Conservation (phyloP, 2,329 filamentous ascomycete species). For the Colletotrichum trifolii region DNA sequence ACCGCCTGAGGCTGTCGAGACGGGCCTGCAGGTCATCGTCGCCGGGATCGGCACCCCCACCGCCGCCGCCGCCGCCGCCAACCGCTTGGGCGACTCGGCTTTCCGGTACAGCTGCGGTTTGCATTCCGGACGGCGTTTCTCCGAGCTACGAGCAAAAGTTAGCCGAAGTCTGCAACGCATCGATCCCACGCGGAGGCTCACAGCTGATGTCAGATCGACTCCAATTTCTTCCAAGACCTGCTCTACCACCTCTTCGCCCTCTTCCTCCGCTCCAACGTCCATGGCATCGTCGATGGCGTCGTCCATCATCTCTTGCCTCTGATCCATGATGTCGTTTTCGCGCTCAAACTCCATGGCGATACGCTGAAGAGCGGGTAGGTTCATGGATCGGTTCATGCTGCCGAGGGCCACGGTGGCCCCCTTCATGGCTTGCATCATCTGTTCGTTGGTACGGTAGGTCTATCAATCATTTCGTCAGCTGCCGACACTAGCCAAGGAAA, state of each 20-base stretch:
- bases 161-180: conserved; percentile 33
- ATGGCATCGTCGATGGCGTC: conserved; percentile 98
- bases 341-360: conserved; percentile 99
- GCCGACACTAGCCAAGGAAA: not conserved
- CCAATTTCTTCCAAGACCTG: conserved; percentile 98
- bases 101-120: conserved; percentile 78
- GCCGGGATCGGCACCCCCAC: conserved; percentile 69
- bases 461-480: conserved; percentile 50
- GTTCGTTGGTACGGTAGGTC: conserved; percentile 98
- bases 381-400: conserved; percentile 98
- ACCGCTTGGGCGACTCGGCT: conserved; percentile 87
- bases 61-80: conserved; percentile 71
- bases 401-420: conserved; percentile 92
- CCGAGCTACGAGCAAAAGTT: conserved; percentile 73
- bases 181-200: conserved; percentile 58
- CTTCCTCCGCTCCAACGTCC: conserved; percentile 89
- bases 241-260: conserved; percentile 96
- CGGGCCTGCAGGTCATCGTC: conserved; percentile 96
- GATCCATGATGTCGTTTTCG: conserved; percentile 99
- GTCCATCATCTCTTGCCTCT: conserved; percentile 99
- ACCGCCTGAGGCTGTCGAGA: conserved; percentile 83
- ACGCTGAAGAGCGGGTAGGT: conserved; percentile 91
- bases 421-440: conserved; percentile 99
- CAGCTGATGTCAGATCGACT: conserved; percentile 88
- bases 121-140: conserved; percentile 87